phyloP scores from a whole-genome alignment of 345 rosid species.

The Melaleuca alternifolia region DNA sequence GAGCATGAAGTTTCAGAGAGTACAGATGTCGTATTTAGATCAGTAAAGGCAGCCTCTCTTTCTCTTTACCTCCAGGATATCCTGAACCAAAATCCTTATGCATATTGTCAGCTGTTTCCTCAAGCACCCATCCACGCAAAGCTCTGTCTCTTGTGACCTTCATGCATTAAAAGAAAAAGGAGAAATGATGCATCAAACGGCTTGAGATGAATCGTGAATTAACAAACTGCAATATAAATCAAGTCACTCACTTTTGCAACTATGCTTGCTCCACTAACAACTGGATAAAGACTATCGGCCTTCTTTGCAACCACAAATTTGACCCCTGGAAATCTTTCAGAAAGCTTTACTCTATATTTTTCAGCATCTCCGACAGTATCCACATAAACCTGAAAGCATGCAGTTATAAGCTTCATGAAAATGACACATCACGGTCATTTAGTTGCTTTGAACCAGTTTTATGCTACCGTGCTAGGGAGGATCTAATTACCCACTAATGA shows the following conservation, averaged over 20 bases:
- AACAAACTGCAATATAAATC: background rate
- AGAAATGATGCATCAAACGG: background rate
- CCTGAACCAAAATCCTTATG: constrained; percentile 85
- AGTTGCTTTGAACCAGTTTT: background rate
- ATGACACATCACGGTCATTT: background rate
- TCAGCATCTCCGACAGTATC: constrained; percentile 95
- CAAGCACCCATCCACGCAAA: constrained; percentile 67
- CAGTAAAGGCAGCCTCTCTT: background rate
- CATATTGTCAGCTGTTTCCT: constrained; percentile 68
- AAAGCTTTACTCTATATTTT: constrained; percentile 66
- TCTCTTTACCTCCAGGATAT: constrained; percentile 79
- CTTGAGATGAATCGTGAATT: background rate
- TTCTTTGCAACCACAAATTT: constrained; percentile 90
- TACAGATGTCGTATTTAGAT: background rate
- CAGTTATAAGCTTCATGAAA: background rate
- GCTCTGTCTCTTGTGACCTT: constrained; percentile 95
- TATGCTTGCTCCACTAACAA: constrained; percentile 96
- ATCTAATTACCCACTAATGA: background rate
- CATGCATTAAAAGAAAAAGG: constrained; percentile 1
- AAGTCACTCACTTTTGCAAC: constrained; percentile 73
- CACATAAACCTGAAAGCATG: constrained; percentile 54
- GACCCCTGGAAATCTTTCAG: constrained; percentile 69
- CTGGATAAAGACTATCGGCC: constrained; percentile 93
- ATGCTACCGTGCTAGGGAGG: background rate
- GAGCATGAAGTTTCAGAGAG: background rate